These are phyloP conservation scores for Artemisia annua DNA, from an alignment of 129 eudicot genomes.

Conservation along the genomic window DNA sequence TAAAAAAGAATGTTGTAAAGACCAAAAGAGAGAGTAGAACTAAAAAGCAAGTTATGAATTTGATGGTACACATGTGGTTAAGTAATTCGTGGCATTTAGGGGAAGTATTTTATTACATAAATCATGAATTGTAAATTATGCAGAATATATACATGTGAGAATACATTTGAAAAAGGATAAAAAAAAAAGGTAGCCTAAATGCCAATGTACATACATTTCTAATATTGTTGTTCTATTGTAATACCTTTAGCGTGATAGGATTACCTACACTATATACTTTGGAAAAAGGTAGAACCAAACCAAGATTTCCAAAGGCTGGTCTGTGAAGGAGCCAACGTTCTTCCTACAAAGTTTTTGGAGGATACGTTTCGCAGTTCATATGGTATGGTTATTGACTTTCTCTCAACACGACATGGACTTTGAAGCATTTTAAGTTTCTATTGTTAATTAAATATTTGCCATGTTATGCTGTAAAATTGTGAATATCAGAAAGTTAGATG, in stretches of 20 bases:
- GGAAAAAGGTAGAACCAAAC: constrained; percentile 96
- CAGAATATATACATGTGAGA: too few relatives aligned
- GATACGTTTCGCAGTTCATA: constrained; percentile 93
- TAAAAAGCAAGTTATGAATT: background rate
- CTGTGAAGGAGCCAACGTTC: constrained; percentile 97
- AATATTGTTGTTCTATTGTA: background rate
- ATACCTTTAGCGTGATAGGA: constrained; percentile 5
- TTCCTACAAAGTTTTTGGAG: constrained; percentile 85
- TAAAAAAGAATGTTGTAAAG: too few relatives aligned
- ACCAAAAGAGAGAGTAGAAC: background rate
- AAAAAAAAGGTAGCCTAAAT: background rate
- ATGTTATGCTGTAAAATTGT: constrained; percentile 94
- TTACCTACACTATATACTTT: constrained; percentile 41
- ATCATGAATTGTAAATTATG: too few relatives aligned
- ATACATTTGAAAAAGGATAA: too few relatives aligned
- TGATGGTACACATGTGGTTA: background rate
- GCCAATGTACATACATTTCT: background rate
- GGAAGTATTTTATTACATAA: too few relatives aligned
- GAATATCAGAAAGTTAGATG: constrained; percentile 77
- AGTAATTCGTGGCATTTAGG: too few relatives aligned
- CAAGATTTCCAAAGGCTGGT: constrained; percentile 97
- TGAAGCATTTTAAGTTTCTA: constrained; percentile 21
- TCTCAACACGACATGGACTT: background rate
- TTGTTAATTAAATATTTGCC: constrained; percentile 35
- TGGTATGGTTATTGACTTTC: constrained; percentile 46